Base-by-base conservation (phyloP, 768 basidiomycete species). In the Termitomyces sp. region DNA sequence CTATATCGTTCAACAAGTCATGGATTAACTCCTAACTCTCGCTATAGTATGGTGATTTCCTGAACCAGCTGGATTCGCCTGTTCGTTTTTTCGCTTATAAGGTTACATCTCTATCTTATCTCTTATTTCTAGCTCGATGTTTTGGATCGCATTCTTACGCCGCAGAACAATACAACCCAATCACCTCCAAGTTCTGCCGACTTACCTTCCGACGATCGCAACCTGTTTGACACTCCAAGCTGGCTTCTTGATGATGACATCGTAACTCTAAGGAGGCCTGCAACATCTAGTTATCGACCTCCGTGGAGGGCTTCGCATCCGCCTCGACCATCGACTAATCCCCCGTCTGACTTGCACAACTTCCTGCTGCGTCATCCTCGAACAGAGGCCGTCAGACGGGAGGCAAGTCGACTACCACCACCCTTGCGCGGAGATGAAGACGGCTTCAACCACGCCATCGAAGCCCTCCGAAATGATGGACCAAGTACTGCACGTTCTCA, bases 401-500 rank as follows among this genome's bases (percentile, higher is more conserved):
- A 69, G 6, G 48, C 49, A 29, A 34, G 54, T 49, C 55, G 53
- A n/a, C 49, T 53, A 31, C 48, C 43, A n/a, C 43, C 44, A 6
- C 41, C 54, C 2, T 38, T 57, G 1, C 62, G 62, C 10, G 63
- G 62, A 19, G 60, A 56, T 37, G 62, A 58, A 17, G 68, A 69
- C 4, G 69, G 71, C 17, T 67, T 74, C 31, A 59, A 52, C 43
- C 63, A 67, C 25, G 69, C 69, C 11, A 66, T 75, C 19, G 69
- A 73, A 17, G 65, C 71, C 12, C 61, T 77, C 19, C 68, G 72
- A 31, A 64, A 62, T 5, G 72, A 75, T 45, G 69, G 68, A 1
- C 58, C 65, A 4, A 67, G 62, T 49, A 23, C 56, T 9, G 53
- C 60, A 19, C 73, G 75, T 35, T 69, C 73, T 0, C 64, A 69